These are phyloP conservation scores for Mycena filopes DNA, from an alignment of 768 basidiomycete species.

Conservation along the genomic window DNA sequence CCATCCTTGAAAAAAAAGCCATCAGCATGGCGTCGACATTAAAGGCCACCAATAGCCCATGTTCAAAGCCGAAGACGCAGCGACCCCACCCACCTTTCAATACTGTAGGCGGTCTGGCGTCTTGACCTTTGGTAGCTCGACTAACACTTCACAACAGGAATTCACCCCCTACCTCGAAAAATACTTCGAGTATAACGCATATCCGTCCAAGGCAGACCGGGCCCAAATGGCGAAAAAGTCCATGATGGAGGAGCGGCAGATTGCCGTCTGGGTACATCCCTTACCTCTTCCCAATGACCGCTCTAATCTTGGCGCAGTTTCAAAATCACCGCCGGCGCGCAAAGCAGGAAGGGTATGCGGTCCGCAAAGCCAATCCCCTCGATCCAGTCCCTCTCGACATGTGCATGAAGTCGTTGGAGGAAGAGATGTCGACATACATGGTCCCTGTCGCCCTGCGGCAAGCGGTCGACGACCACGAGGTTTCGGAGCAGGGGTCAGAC, in stretches of 20 bases:
- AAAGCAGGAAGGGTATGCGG: slow-evolving; percentile 41
- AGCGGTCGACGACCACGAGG: slow-evolving; percentile 24
- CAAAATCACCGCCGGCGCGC: slow-evolving; percentile 62
- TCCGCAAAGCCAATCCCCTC: slow-evolving; percentile 32
- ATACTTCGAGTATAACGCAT: slow-evolving; percentile 60
- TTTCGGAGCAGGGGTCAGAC: slow-evolving; percentile 29
- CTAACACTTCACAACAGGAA: slow-evolving; percentile 54
- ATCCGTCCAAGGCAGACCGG: slow-evolving; percentile 55
- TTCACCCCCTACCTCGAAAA: slow-evolving; percentile 56
- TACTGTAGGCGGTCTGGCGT: too few species aligned
- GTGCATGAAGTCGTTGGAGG: slow-evolving; percentile 38
- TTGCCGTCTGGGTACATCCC: slow-evolving; percentile 63
- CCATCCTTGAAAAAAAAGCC: background rate
- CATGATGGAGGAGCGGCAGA: slow-evolving; percentile 55
- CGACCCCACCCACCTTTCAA: slow-evolving; percentile 39
- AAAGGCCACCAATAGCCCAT: background rate
- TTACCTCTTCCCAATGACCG: background rate
- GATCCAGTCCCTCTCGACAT: slow-evolving; percentile 37
- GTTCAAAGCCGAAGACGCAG: background rate
- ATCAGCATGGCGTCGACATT: background rate
- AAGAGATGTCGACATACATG: slow-evolving; percentile 39
- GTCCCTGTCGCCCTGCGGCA: slow-evolving; percentile 34
- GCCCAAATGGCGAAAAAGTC: slow-evolving; percentile 53
- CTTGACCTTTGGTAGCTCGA: too few species aligned
- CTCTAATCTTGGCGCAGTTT: slow-evolving; percentile 47